Conservation (phyloP, 192 early-diverging fungal genomes). For the Entomortierella chlamydospora region DNA sequence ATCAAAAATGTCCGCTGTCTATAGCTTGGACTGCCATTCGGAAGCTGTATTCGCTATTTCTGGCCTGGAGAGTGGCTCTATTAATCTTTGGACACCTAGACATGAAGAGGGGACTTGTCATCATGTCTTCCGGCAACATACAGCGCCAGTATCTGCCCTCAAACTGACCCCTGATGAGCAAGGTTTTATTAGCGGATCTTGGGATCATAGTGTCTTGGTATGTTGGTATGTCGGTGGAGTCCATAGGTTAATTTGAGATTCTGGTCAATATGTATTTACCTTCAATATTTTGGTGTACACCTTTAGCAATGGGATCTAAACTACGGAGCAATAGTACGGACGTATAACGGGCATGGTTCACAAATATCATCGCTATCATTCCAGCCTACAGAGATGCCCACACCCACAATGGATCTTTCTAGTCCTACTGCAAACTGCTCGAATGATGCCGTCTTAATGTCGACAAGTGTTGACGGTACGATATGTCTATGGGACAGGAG, state of each 20-base stretch:
- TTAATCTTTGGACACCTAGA: conserved; percentile 88
- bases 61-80: conserved; percentile 83
- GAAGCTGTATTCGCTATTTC: conserved; percentile 88
- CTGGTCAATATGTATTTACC: background rate
- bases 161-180: conserved; percentile 85
- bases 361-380: conserved; percentile 85
- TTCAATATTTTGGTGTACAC: background rate
- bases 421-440: conserved; percentile 29
- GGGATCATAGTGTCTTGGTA: conserved; percentile 89
- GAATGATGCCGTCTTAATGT: conserved; percentile 66
- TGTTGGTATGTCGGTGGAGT: too few species aligned
- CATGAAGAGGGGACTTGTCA: conserved; percentile 96
- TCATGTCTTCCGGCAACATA: conserved; percentile 84
- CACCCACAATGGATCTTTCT: conserved; percentile 32
- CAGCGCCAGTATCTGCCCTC: conserved; percentile 85
- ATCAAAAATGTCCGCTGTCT: conserved; percentile 89
- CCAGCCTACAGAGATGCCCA: conserved; percentile 63
- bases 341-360: conserved; percentile 80
- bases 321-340: conserved; percentile 73
- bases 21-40: conserved; percentile 92
- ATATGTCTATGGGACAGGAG: conserved; percentile 82
- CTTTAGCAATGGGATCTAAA: conserved; percentile 87
- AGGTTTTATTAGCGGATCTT: conserved; percentile 90
- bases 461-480: conserved; percentile 81
- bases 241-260: too few species aligned